Evolutionary conservation across 2,329 filamentous ascomycete genomes (phyloP), one percentile per base, ranked within the genome.

Genomic region (Fusarium tjaetaba): DNA sequence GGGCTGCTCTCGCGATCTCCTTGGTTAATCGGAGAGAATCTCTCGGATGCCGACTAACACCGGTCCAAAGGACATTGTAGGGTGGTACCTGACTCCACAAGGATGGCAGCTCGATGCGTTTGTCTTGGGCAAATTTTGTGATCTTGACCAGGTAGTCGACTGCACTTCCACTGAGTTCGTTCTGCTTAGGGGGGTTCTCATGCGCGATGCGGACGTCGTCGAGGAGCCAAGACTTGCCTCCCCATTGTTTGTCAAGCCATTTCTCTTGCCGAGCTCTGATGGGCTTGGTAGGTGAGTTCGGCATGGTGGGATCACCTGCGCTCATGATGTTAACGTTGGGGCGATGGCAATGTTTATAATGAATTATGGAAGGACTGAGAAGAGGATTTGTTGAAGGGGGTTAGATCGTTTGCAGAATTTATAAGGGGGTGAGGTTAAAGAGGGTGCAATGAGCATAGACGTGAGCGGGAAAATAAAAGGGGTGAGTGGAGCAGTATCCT

Each of bases 171-270:
- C 22, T 26, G 16, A 53, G n/a, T 11, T 41, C 24, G 11, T 46
- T 30, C 7, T 28, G 16, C 15, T 15, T 16, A 0, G 32, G 38
- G 11, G 26, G 46, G 1, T 26, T 41, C 4, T 42, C 24, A n/a
- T 65, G 51, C 4, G 32, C 43, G 4, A 1, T 2, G 7, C 64
- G 51, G 1, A 67, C 61, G 0, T 51, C 51, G 0, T 36, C 38
- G 4, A 11, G 51, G 5, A 67, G 26, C 64, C 64, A 67, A 30
- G 4, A 11, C 7, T 32, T 34, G 13, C 51, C 51, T 10, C n/a
- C 64, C 64, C 60, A 66, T 41, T 52, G 22, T 14, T 16, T 4
- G 16, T 65, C 59, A 20, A 65, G 62, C 62, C 62, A 65, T 14
- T 13, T 2, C 15, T 22, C 28, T 15, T 51, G 36, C 2, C 4